Conservation (phyloP, 768 basidiomycete genomes). For the Suillus brevipes region DNA sequence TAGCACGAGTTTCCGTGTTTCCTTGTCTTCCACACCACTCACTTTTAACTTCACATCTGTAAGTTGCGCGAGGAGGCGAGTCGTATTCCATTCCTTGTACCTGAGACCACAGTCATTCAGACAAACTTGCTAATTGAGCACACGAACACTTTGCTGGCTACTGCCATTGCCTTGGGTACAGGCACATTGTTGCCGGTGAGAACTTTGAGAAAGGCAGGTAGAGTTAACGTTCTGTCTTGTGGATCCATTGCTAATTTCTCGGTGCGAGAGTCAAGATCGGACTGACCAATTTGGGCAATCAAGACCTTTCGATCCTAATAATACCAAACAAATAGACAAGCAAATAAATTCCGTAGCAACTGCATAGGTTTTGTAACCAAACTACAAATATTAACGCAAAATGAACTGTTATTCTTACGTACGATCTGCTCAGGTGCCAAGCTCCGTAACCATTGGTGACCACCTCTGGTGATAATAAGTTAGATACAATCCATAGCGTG, state of each 20-base stretch:
- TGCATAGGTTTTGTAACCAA: neutral
- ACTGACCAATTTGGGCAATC: slow-evolving; percentile 29
- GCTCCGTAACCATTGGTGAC: neutral
- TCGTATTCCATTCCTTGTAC: slow-evolving; percentile 71
- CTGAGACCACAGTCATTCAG: slow-evolving; percentile 39
- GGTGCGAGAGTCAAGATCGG: too few species aligned
- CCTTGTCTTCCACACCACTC: slow-evolving; percentile 63
- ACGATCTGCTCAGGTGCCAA: neutral
- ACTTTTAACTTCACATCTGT: slow-evolving; percentile 58
- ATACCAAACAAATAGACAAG: slow-evolving; percentile 6
- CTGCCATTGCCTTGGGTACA: slow-evolving; percentile 64
- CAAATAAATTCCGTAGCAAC: too few species aligned
- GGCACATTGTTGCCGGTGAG: slow-evolving; percentile 58
- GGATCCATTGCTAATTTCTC: neutral
- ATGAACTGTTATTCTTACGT: neutral
- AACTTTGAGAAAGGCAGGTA: slow-evolving; percentile 68
- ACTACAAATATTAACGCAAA: neutral
- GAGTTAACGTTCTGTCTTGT: slow-evolving; percentile 48
- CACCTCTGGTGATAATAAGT: neutral
- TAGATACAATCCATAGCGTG: neutral
- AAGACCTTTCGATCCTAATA: slow-evolving; percentile 33
- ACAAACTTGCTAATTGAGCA: slow-evolving; percentile 1
- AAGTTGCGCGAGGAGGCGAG: slow-evolving; percentile 53
- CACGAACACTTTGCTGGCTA: slow-evolving; percentile 69
- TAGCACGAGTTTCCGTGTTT: slow-evolving; percentile 60